These are phyloP conservation scores for Linum lewisii DNA, from an alignment of 345 rosid species.

Conservation along the genomic window DNA sequence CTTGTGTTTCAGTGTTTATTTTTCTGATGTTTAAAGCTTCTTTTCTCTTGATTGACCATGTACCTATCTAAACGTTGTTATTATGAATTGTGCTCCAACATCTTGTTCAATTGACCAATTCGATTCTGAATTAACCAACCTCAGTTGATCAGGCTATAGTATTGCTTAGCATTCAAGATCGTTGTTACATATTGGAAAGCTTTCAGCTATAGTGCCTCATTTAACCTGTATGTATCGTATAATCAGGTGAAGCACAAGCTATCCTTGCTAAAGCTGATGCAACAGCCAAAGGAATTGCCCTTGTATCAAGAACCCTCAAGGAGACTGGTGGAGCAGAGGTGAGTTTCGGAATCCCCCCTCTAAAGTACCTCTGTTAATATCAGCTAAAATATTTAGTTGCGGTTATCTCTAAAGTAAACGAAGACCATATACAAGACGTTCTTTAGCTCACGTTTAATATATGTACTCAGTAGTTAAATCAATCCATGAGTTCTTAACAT, in stretches of 20 bases:
- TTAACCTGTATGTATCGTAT: not conserved
- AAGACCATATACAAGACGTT: too few species aligned
- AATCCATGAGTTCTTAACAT: not conserved
- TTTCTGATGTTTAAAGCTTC: not conserved
- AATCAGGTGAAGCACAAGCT: conserved; percentile 90
- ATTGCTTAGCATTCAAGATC: not conserved
- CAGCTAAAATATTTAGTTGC: not conserved
- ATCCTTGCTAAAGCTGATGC: conserved; percentile 80
- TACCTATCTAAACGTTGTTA: not conserved
- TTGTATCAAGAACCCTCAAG: conserved; percentile 62
- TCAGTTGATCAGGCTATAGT: not conserved
- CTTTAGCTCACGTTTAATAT: too few species aligned
- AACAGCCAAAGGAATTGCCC: conserved; percentile 57
- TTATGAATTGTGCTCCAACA: too few species aligned
- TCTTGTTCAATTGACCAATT: not conserved
- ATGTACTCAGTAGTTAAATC: not conserved
- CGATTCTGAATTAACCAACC: not conserved
- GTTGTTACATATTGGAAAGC: too few species aligned
- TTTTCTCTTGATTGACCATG: not conserved
- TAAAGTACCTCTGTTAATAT: too few species aligned
- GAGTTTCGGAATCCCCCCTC: conserved; percentile 14
- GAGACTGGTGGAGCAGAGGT: conserved; percentile 85
- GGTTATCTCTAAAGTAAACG: not conserved
- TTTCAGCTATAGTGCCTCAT: not conserved
- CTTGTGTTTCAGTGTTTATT: not conserved